Conservation (phyloP, 768 basidiomycete species). For the Leucosporidium creatinivorum region DNA sequence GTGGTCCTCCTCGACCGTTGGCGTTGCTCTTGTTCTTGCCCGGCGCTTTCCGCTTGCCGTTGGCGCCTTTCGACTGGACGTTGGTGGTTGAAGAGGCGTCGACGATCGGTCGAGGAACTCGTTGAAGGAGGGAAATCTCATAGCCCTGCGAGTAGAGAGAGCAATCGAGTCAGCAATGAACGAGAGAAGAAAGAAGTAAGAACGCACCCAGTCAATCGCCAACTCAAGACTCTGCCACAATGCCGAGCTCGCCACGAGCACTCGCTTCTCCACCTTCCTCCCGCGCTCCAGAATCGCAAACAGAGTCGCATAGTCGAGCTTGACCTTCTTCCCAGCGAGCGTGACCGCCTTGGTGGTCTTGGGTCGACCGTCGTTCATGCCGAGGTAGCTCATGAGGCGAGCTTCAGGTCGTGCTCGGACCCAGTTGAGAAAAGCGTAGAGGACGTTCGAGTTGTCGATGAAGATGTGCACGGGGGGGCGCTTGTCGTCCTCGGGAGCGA, state of each 20-base stretch:
- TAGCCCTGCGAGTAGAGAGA: slow-evolving; percentile 24
- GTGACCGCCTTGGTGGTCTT: slow-evolving; percentile 19
- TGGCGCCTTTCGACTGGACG: neutral
- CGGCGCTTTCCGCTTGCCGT: too few species aligned
- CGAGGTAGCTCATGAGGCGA: slow-evolving; percentile 5
- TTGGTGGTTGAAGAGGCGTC: neutral
- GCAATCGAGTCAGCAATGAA: slow-evolving; percentile 46
- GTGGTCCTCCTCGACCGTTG: too few species aligned
- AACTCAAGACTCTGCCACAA: slow-evolving; percentile 72
- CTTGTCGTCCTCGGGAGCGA: slow-evolving; percentile 1
- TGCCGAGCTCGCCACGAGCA: slow-evolving; percentile 73
- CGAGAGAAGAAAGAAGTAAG: slow-evolving; percentile 62
- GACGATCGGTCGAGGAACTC: slow-evolving; percentile 20
- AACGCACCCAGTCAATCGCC: slow-evolving; percentile 66
- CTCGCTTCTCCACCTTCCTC: slow-evolving; percentile 62
- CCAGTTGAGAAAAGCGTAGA: slow-evolving; percentile 34
- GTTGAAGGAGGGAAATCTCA: slow-evolving; percentile 32
- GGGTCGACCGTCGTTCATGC: neutral
- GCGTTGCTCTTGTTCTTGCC: too few species aligned
- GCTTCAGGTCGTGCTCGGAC: slow-evolving; percentile 25
- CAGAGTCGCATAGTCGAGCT: slow-evolving; percentile 67
- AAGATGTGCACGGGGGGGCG: slow-evolving; percentile 30
- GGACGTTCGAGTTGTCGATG: slow-evolving; percentile 33
- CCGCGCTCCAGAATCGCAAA: slow-evolving; percentile 74
- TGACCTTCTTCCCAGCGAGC: slow-evolving; percentile 39